phyloP scores from a whole-genome alignment of 192 early-diverging fungal species.

The Haplosporangium gracile region DNA sequence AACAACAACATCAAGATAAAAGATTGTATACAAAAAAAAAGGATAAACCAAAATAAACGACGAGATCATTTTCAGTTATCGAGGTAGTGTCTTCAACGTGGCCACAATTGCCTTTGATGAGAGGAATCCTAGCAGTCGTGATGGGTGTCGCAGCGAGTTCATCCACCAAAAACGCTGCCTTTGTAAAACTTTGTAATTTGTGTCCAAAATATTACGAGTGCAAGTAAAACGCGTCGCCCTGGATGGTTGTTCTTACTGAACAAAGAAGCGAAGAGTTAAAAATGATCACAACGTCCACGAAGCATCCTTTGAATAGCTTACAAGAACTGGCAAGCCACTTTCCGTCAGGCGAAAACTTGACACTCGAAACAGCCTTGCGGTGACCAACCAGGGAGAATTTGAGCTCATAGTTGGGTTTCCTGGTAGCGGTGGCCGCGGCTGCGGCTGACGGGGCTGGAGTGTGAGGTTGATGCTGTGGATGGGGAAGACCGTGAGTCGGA shows the following conservation, averaged over 20 bases:
- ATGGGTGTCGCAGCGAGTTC: neutral
- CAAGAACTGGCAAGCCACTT: conserved; percentile 94
- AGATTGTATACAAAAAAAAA: neutral
- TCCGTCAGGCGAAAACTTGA: conserved; percentile 99
- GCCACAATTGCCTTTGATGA: neutral
- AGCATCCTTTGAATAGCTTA: conserved; percentile 57
- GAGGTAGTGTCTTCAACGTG: neutral
- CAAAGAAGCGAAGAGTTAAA: neutral
- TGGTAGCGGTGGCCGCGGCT: conserved; percentile 2
- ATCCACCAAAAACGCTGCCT: neutral
- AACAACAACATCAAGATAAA: neutral
- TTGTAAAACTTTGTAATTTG: neutral
- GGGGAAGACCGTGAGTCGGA: neutral
- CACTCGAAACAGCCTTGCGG: conserved; percentile 92
- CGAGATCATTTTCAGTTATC: neutral
- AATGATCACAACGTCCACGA: neutral
- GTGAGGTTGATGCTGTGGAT: conserved; percentile 20
- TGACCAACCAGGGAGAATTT: conserved; percentile 94
- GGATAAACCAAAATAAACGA: neutral
- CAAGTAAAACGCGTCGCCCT: conserved; percentile 4
- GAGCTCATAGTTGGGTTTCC: conserved; percentile 86
- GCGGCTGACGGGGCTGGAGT: conserved; percentile 11
- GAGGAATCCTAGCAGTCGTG: neutral
- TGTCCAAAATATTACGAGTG: neutral
- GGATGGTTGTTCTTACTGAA: neutral